Evolutionary conservation across 345 rosid species (phyloP), one percentile per base, ranked within the genome.

Genomic region (Cardamine occulta): DNA sequence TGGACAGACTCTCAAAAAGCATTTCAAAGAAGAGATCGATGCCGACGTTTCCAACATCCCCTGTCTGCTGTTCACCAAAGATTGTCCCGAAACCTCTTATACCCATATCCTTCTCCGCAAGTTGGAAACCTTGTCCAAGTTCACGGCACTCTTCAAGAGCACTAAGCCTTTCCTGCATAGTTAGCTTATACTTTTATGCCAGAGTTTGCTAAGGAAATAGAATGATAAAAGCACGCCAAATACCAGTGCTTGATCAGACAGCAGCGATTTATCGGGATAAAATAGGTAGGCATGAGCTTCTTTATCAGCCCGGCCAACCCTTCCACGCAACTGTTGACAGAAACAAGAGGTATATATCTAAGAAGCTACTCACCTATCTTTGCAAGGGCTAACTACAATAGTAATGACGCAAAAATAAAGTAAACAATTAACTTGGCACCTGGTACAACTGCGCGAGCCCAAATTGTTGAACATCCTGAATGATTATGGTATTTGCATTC

Each of bases 51-150:
- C 96, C 98, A 52, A 94, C 91, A 85, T 94, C 98, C 66, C 98
- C 97, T 3, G 97, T 94, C 84, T 94, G 97, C 74, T 94, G 98
- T 83, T 94, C 98, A 48, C 98, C 98, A 78, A 94, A 94, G 65
- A 94, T 94, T 49, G 90, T 88, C 70, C 98, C 97, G 75, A 94
- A 94, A 52, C 97, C 98, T 86, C 97, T 84, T 74, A 91, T 91
- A 62, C 97, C 95, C 98, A 94, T 94, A 83, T 94, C 98, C 85
- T 83, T 90, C 84, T 94, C 98, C 19, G 98, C 96, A 72, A 94
- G 89, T 68, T 90, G 98, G 77, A 94, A 94, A 82, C 98, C 98
- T 86, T 86, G 93, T 69, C 98, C 98, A 84, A 94, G 98, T 77
- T 90, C 95, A 70, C 87, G 75, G 82, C 88, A 94, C 71, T 91